Evolutionary conservation across 208 protist species (phyloP), one percentile per base, ranked within the genome.

Genomic region (Sergeia podlipaevii): DNA sequence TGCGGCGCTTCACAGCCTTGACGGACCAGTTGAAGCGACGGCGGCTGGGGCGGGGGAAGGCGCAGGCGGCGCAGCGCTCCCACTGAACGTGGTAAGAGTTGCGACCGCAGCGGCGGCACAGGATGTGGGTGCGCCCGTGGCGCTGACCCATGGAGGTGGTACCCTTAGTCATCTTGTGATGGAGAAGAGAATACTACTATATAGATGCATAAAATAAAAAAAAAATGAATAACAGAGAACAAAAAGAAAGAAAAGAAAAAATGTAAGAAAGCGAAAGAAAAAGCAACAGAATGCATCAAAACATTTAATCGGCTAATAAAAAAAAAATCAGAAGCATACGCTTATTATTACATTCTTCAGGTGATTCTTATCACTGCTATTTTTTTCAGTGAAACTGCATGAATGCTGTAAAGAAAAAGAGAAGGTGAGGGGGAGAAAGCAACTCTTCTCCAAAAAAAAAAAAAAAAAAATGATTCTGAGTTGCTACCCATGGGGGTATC

Each of bases 71-170:
- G 84, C 98, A 99, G 26, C 70, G 86, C 70, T 94, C 77, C 92
- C 99, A 99, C 90, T 99, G 97, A 46, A 98, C 85, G 80, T 99
- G 98, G 80, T 96, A 99, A 8, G 97, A 80, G 59, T 97, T 86
- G 44, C 80, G 68, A 44, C 97, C 98, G 78, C 98, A 99, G 71
- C 98, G 89, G 56, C 85, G 76, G 93, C 98, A 99, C 37, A 96
- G 56, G 52, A 83, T 97, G 89, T 99, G 98, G 47, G 96, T 93
- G 81, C 80, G 78, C 64, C 69, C 71, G 53, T 84, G 79, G 79
- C 79, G 80, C 71, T 75, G 61, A 28, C 77, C 77, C 77, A 71
- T 66, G 20, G 85, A 90, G 3, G 82, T 89, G 45, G 85, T 87
- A 74, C 82, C 80, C 69, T 89, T 93, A 26, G 77, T 89, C 82